Evolutionary conservation across 768 basidiomycete species (phyloP).

Genomic region (Suillus brevipes): DNA sequence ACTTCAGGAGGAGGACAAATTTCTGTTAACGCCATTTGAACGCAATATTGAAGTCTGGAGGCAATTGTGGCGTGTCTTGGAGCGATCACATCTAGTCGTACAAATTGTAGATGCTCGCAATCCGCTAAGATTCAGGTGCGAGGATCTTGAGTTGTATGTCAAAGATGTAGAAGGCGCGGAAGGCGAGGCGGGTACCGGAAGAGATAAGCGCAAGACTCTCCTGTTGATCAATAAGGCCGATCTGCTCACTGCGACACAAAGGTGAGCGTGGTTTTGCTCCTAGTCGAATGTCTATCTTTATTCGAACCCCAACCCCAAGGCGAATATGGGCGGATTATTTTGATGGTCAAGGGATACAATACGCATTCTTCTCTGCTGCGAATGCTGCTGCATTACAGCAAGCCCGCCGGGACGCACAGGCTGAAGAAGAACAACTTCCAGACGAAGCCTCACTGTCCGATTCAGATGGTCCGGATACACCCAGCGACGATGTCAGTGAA

Average conservation of each 20-base stretch:
- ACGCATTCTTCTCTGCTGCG: slow-evolving; percentile 92
- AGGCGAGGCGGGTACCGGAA: slow-evolving; percentile 76
- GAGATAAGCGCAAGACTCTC: slow-evolving; percentile 70
- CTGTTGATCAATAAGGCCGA: slow-evolving; percentile 96
- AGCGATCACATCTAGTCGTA: slow-evolving; percentile 90
- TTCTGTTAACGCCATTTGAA: slow-evolving; percentile 95
- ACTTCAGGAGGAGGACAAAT: slow-evolving; percentile 81
- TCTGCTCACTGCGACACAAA: slow-evolving; percentile 81
- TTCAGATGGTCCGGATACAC: slow-evolving; percentile 28
- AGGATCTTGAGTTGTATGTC: slow-evolving; percentile 87
- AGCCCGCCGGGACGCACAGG: slow-evolving; percentile 53
- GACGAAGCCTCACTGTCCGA: slow-evolving; percentile 23
- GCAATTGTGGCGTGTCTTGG: slow-evolving; percentile 95
- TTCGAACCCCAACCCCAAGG: slow-evolving; percentile 39
- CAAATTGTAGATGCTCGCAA: slow-evolving; percentile 98
- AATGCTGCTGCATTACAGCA: slow-evolving; percentile 85
- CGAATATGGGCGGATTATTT: slow-evolving; percentile 91
- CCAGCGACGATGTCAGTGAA: slow-evolving; percentile 28
- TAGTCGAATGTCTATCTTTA: neutral
- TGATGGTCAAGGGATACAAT: slow-evolving; percentile 68
- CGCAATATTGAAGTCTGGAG: slow-evolving; percentile 98
- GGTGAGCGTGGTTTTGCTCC: slow-evolving; percentile 46
- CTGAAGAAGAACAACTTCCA: slow-evolving; percentile 18
- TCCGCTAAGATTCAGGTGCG: slow-evolving; percentile 88
- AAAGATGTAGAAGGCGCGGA: slow-evolving; percentile 80